Base-by-base conservation (phyloP, 345 rosid species). In the Lumnitzera littorea region DNA sequence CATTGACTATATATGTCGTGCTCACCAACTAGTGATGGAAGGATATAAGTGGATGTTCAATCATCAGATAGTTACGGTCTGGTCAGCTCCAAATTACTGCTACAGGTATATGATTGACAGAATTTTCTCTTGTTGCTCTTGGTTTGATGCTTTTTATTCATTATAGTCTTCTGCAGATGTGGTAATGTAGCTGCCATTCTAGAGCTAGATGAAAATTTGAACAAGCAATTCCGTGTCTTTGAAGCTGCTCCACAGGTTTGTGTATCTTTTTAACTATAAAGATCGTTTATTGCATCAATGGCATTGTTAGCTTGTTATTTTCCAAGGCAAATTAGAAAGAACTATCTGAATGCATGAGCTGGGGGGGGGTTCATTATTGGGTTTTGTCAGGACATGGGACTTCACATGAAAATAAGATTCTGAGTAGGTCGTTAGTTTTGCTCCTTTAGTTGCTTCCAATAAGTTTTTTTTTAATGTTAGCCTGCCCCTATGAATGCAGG, bases 31-130 rank as follows among this genome's bases (percentile, higher is more conserved):
- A 73, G 99, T 95, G 27, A 91, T 91, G 97, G 99, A 95, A 72
- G 99, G 97, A 69, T 95, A 76, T 70, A 91, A 91, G 70, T 91
- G 96, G 97, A 88, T 95, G 99, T 95, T 91, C 62, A 86, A 83
- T 68, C 70, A 77, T 62, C 96, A 91, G 80, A 88, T 95, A 64
- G 96, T 95, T 70, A 95, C 97, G 5, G 97, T 95, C 15, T 95
- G 99, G 99, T 91, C 99, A 1, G 99, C 99, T 59, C 99, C 99
- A 52, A 95, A 95, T 73, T 95, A 95, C 80, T 95, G 99, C 69
- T 91, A 95, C 65, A 85, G 99, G 99, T 95, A 76, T 62, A 23
- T 56, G 50, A 15, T 58, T 13, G 15, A 24, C 24, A 51, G 20
- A 52, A 50, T 17, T 60, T 50, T 50, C 48, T 65, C 31, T 2